These are phyloP conservation scores for Rhexocercosporidium sp. DNA, from an alignment of 2,329 filamentous ascomycete genomes.

Conservation along the genomic window DNA sequence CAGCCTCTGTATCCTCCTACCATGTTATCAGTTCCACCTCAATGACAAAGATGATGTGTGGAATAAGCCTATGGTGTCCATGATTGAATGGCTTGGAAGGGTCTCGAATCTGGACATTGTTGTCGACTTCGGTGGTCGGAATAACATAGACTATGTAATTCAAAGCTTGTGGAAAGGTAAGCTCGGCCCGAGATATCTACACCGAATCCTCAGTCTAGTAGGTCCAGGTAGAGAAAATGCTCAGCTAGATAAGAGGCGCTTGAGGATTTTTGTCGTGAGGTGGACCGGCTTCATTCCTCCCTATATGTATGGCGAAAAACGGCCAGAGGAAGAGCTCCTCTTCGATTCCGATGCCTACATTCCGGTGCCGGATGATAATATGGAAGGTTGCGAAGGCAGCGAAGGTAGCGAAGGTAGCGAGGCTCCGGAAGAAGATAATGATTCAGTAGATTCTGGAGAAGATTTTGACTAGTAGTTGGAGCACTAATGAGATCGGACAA, in stretches of 20 bases:
- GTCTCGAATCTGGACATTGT: neutral
- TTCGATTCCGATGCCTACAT: conserved; percentile 1
- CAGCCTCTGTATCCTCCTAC: neutral
- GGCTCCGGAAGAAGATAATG: no score
- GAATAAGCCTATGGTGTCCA: neutral
- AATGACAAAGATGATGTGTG: neutral
- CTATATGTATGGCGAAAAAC: conserved; percentile 12
- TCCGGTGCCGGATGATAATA: neutral
- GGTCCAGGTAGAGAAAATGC: neutral
- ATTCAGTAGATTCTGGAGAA: no score
- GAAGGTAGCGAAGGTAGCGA: neutral
- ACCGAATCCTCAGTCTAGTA: neutral
- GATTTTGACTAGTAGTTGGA: no score
- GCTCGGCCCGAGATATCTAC: neutral
- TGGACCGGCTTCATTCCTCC: conserved; percentile 7
- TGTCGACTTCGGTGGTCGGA: neutral
- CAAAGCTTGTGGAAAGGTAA: neutral
- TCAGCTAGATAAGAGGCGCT: neutral
- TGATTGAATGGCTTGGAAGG: neutral
- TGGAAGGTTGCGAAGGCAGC: neutral
- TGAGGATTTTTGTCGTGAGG: conserved; percentile 1
- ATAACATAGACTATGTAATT: neutral
- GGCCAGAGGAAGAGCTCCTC: neutral
- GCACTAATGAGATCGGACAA: no score
- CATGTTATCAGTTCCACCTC: neutral